Conservation (phyloP, 116 monocot genomes). For the Phalaenopsis hybrid region DNA sequence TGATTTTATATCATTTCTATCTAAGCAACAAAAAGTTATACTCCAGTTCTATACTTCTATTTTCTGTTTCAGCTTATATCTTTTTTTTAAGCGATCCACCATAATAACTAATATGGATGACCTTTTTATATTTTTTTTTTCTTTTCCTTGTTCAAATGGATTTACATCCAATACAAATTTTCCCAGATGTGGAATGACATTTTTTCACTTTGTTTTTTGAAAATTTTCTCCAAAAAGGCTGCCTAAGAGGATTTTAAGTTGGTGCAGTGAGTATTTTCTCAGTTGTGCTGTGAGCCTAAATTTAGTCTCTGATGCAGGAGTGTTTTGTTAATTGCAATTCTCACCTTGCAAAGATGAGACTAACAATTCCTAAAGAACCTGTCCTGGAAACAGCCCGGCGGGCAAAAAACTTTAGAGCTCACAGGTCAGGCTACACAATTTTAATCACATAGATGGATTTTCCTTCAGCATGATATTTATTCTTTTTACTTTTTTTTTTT, state of each 20-base stretch:
- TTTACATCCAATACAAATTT: neutral
- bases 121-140: neutral
- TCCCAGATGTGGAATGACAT: neutral
- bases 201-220: neutral
- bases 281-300: neutral
- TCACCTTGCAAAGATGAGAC: conserved; percentile 33
- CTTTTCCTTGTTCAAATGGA: neutral
- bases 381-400: conserved; percentile 62
- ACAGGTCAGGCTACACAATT: conserved; percentile 17
- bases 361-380: conserved; percentile 83
- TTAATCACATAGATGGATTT: neutral
- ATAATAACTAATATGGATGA: neutral
- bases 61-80: neutral
- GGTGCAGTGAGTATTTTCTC: neutral
- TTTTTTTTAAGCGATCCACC: neutral
- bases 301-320: neutral
- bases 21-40: neutral
- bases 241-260: neutral
- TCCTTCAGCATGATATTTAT: neutral
- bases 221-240: neutral
- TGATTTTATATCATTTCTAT: neutral
- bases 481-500: neutral
- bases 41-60: neutral
- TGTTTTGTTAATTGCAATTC: conserved; percentile 6
- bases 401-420: conserved; percentile 35